phyloP scores from a whole-genome alignment of 768 basidiomycete species.

The Tephrocybe sp. region DNA sequence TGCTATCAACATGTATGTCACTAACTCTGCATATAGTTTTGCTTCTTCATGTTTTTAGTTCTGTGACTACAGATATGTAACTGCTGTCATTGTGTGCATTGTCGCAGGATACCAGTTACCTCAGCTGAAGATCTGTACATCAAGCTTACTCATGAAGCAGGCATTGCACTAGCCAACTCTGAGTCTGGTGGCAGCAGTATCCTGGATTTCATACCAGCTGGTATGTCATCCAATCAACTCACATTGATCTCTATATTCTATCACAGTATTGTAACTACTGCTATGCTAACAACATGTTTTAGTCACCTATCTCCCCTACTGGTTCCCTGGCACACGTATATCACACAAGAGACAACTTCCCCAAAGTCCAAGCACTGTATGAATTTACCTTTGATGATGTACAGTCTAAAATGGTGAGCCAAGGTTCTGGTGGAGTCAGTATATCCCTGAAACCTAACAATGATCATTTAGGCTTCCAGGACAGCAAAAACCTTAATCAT shows the following conservation, averaged over 20 bases:
- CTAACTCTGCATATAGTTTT: slow-evolving; percentile 8
- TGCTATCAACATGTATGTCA: not conserved
- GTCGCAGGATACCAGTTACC: slow-evolving; percentile 17
- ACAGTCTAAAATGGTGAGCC: slow-evolving; percentile 18
- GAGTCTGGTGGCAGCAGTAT: slow-evolving; percentile 9
- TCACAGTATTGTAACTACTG: no score
- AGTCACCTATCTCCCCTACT: slow-evolving; percentile 14
- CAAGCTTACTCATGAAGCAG: slow-evolving; percentile 5
- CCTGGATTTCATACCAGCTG: slow-evolving; percentile 18
- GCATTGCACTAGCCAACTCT: not conserved
- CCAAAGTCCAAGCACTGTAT: slow-evolving; percentile 8
- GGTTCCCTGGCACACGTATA: slow-evolving; percentile 22
- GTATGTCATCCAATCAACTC: no score
- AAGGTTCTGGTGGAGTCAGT: not conserved
- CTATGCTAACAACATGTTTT: no score
- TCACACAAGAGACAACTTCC: slow-evolving; percentile 8
- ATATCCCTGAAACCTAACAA: no score
- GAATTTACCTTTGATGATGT: slow-evolving; percentile 13
- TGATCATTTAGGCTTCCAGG: slow-evolving; percentile 13
- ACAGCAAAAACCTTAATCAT: slow-evolving; percentile 6
- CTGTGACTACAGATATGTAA: no score
- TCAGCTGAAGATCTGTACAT: slow-evolving; percentile 16
- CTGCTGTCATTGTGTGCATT: slow-evolving; percentile 14
- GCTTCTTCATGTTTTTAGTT: no score
- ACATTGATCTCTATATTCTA: no score